Evolutionary conservation across 768 basidiomycete genomes (phyloP).

Genomic region (Serendipita sp.): DNA sequence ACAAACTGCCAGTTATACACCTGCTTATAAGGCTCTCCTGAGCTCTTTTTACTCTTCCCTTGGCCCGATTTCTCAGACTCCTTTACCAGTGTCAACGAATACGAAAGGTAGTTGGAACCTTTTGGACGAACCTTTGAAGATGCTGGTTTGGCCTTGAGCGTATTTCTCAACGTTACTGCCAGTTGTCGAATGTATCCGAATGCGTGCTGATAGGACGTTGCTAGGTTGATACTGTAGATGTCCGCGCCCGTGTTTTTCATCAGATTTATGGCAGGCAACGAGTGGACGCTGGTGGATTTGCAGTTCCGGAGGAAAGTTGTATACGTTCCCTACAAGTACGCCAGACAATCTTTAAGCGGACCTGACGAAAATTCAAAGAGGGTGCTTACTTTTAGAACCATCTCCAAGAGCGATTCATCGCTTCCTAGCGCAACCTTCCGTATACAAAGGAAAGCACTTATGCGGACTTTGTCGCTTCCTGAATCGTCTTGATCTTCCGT

Average conservation of each 20-base stretch:
- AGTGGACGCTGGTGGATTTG: slow-evolving; percentile 73
- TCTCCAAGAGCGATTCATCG: slow-evolving; percentile 68
- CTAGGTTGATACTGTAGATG: slow-evolving; percentile 64
- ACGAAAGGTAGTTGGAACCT: neutral
- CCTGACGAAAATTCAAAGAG: neutral
- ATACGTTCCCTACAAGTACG: slow-evolving; percentile 55
- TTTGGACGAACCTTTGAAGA: slow-evolving; percentile 34
- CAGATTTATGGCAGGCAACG: slow-evolving; percentile 77
- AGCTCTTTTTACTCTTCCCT: slow-evolving; percentile 9
- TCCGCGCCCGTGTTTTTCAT: slow-evolving; percentile 98
- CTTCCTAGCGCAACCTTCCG: slow-evolving; percentile 59
- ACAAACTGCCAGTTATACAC: slow-evolving; percentile 99
- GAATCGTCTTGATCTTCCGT: neutral
- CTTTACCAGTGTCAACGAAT: neutral
- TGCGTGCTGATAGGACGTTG: slow-evolving; percentile 74
- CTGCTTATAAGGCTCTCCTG: slow-evolving; percentile 73
- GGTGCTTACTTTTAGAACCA: slow-evolving; percentile 59
- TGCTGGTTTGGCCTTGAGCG: slow-evolving; percentile 63
- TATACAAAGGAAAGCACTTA: slow-evolving; percentile 74
- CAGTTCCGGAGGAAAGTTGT: slow-evolving; percentile 66
- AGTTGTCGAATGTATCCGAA: slow-evolving; percentile 93
- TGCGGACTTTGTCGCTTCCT: slow-evolving; percentile 53
- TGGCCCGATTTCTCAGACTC: slow-evolving; percentile 8
- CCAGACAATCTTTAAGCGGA: neutral
- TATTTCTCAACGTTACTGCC: slow-evolving; percentile 79